Conservation (phyloP, 768 basidiomycete genomes). For the Lactarius vividus region DNA sequence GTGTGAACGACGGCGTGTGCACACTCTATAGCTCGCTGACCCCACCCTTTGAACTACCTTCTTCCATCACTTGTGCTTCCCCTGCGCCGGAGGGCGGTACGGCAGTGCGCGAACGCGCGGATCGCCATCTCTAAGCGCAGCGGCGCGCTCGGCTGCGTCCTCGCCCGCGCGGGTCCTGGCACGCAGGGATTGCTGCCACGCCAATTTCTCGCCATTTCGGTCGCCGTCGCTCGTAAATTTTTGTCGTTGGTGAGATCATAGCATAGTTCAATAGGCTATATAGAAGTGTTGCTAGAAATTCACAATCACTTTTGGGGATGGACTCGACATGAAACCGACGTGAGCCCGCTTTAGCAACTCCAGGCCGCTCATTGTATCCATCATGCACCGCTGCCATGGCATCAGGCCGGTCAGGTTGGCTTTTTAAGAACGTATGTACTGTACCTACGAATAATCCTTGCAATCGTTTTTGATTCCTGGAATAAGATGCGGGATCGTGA, state of each 20-base stretch:
- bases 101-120: constrained; percentile 57
- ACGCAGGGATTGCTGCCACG: constrained; percentile 44
- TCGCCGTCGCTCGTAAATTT: constrained; percentile 59
- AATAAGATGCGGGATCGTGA: too few relatives aligned
- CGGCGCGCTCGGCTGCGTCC: constrained; percentile 67
- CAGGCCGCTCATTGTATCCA: too few relatives aligned
- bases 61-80: constrained; percentile 34
- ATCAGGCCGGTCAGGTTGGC: too few relatives aligned
- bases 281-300: too few relatives aligned
- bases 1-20: too few relatives aligned
- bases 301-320: too few relatives aligned
- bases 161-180: constrained; percentile 40
- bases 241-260: constrained; percentile 90
- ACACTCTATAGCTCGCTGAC: constrained; percentile 21
- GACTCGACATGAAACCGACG: too few relatives aligned
- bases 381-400: too few relatives aligned
- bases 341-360: too few relatives aligned
- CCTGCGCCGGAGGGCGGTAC: constrained; percentile 35
- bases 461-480: too few relatives aligned
- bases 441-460: too few relatives aligned
- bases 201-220: constrained; percentile 96
- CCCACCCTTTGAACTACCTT: constrained; percentile 41
- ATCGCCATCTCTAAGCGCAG: constrained; percentile 60
- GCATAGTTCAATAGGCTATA: constrained; percentile 42
- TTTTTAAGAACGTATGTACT: too few relatives aligned